Base-by-base conservation (phyloP, 768 basidiomycete genomes). In the Lyophyllum atratum region DNA sequence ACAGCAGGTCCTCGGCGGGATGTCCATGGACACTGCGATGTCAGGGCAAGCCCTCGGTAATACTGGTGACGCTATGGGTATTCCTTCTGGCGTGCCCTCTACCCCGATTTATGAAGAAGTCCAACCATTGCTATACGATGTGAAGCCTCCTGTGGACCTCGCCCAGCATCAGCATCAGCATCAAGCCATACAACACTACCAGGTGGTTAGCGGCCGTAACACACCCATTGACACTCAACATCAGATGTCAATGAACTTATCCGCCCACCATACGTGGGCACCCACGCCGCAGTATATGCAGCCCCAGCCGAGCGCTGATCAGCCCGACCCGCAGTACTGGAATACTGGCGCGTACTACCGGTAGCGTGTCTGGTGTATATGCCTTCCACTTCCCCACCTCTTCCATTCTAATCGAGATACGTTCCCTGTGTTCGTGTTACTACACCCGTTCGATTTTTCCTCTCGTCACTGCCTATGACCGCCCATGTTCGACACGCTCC, bases 81-180 rank as follows among this genome's bases (percentile, higher is more conserved):
- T 61, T 33, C 56, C 52, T 9, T 44, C 61, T 21, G 53, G 63
- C 49, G 53, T 67, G 15, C 55, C 67, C 33, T 52, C 54, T 25
- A 61, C 66, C 10, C 57, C 65, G 25, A 33, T 59, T 25, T 63
- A 66, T 51, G 69, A 72, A 37, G 68, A 71, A 57, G 21, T 46
- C 34, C 62, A 61, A 31, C 49, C 47, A 22, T 49, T 59, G 46
- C 59, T 70, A 58, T 75, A 69, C 52, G 70, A 73, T 17, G 49
- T 67, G 46, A 74, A 73, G 58, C 54, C 67, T 10, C 17, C 61
- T n/a, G 52, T 69, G 61, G 70, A 70, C n/a, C 56, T 63, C 26
- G 54, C 55, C 9, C 61, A 63, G 21, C 62, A 64, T 24, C 65
- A 67, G 28, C 67, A 64, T 3, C 53, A 55, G 43, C 65, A 61